Evolutionary conservation across 2,329 filamentous ascomycete species (phyloP).

Genomic region (Calycina herbarum): DNA sequence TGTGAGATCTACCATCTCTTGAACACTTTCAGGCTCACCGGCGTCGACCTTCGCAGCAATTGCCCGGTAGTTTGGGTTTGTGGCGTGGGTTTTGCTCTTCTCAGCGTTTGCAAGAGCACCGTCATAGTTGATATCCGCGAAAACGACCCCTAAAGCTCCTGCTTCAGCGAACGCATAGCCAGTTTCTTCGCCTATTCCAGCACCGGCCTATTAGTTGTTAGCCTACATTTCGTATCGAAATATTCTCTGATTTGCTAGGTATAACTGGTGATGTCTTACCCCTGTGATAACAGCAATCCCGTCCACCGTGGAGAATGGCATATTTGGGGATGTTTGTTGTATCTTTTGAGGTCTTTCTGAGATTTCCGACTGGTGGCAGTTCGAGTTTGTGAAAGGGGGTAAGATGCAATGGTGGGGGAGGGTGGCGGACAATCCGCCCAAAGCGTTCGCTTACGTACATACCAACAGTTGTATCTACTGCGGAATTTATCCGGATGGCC

Average conservation of each 20-base stretch:
- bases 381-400: background rate
- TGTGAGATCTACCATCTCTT: conserved; percentile 35
- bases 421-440: too few relatives aligned
- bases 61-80: conserved; percentile 29
- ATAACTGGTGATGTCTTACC: background rate
- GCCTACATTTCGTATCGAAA: background rate
- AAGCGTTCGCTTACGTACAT: too few relatives aligned
- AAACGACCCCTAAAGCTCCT: conserved; percentile 22
- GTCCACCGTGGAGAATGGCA: background rate
- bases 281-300: conserved; percentile 7
- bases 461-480: too few relatives aligned
- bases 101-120: conserved; percentile 27
- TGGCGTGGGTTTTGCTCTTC: conserved; percentile 31
- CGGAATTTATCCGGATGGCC: too few relatives aligned
- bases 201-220: background rate
- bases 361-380: background rate
- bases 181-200: conserved; percentile 5
- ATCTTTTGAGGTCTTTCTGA: background rate
- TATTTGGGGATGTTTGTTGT: background rate
- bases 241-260: background rate
- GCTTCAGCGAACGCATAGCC: conserved; percentile 11
- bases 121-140: conserved; percentile 32
- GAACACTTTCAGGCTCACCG: conserved; percentile 24
- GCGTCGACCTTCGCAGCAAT: conserved; percentile 34
- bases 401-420: too few relatives aligned